A percentile compares a stretch with the other conserved stretches of the same genome.
Evolutionary conservation across 306 rosid genomes (phyloP).

Genomic region (Quercus engelmannii): DNA sequence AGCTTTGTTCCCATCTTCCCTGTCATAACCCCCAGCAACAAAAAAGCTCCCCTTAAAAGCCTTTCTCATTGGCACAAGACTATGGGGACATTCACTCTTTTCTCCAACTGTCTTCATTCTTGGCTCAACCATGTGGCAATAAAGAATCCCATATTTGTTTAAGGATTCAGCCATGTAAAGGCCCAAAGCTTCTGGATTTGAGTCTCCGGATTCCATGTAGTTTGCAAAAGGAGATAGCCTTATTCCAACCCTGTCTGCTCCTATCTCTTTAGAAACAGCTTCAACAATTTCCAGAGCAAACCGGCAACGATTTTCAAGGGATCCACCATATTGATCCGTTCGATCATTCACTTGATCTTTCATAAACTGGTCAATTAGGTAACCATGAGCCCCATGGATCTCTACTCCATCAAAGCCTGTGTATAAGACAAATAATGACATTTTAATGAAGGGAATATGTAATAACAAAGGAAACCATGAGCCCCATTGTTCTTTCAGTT

Average conservation of each 20-base stretch:
- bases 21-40: slow-evolving; percentile 49
- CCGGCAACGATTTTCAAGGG: slow-evolving; percentile 59
- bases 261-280: slow-evolving; percentile 50
- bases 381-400: slow-evolving; percentile 69
- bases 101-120: slow-evolving; percentile 33
- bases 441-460: neutral
- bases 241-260: slow-evolving; percentile 61
- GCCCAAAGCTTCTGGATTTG: slow-evolving; percentile 47
- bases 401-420: slow-evolving; percentile 82
- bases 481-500: neutral
- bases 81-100: slow-evolving; percentile 17
- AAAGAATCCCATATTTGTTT: slow-evolving; percentile 41
- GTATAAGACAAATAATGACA: neutral
- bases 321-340: slow-evolving; percentile 65
- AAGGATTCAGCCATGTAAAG: slow-evolving; percentile 44
- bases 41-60: slow-evolving; percentile 61
- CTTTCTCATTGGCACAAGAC: slow-evolving; percentile 54
- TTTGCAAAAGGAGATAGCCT: slow-evolving; percentile 57
- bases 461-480: neutral
- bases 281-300: slow-evolving; percentile 54
- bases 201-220: slow-evolving; percentile 39
- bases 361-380: slow-evolving; percentile 59
- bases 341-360: slow-evolving; percentile 61
- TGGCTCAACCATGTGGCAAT: slow-evolving; percentile 73
- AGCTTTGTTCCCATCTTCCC: slow-evolving; percentile 49